Evolutionary conservation across 345 rosid species (phyloP).

Genomic region (Pugionium dolabratum): DNA sequence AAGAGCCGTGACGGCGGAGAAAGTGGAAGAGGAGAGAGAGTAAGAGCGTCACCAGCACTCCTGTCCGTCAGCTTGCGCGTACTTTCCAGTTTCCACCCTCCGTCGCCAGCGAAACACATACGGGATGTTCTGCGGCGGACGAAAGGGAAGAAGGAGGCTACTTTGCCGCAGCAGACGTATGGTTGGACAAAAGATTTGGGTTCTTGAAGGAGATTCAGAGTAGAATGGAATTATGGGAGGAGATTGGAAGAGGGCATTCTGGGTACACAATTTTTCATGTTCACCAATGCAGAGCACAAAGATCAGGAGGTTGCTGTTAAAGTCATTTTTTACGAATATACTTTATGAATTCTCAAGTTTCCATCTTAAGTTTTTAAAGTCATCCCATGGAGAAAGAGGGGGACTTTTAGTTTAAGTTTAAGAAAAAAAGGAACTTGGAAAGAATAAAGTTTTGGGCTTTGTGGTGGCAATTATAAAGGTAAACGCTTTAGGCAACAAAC

Average conservation of each 20-base stretch:
- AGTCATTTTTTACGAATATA: too few relatives aligned
- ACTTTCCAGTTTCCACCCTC: too few relatives aligned
- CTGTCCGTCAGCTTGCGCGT: too few relatives aligned
- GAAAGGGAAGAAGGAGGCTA: conserved; percentile 45
- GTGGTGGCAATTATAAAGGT: not conserved
- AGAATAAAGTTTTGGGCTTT: not conserved
- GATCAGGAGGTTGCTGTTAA: too few relatives aligned
- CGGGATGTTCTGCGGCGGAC: conserved; percentile 65
- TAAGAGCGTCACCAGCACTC: too few relatives aligned
- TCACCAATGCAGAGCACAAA: too few relatives aligned
- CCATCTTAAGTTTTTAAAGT: not conserved
- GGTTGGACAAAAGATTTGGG: conserved; percentile 86
- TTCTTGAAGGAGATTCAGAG: conserved; percentile 71
- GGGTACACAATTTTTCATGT: too few relatives aligned
- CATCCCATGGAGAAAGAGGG: not conserved
- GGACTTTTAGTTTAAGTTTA: not conserved
- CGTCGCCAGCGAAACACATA: conserved; percentile 94
- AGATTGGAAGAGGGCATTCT: conserved; percentile 72
- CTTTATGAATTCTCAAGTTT: too few relatives aligned
- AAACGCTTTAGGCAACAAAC: conserved; percentile 19
- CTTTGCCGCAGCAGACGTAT: conserved; percentile 43
- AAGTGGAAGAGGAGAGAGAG: too few relatives aligned
- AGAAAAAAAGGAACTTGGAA: not conserved
- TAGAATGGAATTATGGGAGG: conserved; percentile 70
- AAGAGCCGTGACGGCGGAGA: too few relatives aligned